Base-by-base conservation (phyloP, 2,329 filamentous ascomycete species). In the Aspergillus alliaceus region DNA sequence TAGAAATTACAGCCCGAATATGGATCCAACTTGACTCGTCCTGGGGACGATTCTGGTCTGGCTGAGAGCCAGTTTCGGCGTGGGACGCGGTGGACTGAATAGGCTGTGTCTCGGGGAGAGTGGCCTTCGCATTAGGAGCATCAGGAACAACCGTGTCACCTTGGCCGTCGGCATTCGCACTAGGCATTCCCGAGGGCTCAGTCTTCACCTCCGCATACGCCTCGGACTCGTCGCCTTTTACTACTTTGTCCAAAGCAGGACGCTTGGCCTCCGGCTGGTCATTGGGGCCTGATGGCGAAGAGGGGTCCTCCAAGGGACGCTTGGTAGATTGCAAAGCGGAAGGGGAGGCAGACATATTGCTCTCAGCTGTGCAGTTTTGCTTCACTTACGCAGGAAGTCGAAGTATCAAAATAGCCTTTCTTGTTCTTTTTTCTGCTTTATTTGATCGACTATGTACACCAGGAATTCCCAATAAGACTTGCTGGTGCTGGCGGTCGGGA, bases 231-330 rank as follows among this genome's bases (percentile, higher is more conserved):
- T 82, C 86, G 54, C 85, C 87, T 75, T 90, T 91, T 67, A 90
- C 83, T 66, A 92, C 83, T 81, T 98, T 99, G 79, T 98, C 93
- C 61, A 99, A 86, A 37, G 95, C 95, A 49, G 91, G 95, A 66
- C 95, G 90, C 81, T 99, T 99, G 61, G 95, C 95, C 68, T 99
- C 95, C 53, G 96, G 95, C 74, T 97, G 93, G 69, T 98, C 95
- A 72, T 86, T 91, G 37, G 90, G 89, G 61, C 90, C 90, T 31
- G 92, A 96, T 34, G 95, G 95, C 9, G 95, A 99, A 18, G 95
- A 98, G 11, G 93, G 90, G 73, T 98, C 95, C 82, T 99, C 95
- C 64, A 99, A 86, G 60, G 95, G 95, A 71, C 95, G 92, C 85
- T 99, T 99, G 62, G 78, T 75, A 61, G 79, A 80, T 63, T 78